A percentile compares a stretch with the other conserved stretches of the same genome.
Conservation (phyloP, 495 filamentous ascomycete species). For the Wilcoxina mikolae region DNA sequence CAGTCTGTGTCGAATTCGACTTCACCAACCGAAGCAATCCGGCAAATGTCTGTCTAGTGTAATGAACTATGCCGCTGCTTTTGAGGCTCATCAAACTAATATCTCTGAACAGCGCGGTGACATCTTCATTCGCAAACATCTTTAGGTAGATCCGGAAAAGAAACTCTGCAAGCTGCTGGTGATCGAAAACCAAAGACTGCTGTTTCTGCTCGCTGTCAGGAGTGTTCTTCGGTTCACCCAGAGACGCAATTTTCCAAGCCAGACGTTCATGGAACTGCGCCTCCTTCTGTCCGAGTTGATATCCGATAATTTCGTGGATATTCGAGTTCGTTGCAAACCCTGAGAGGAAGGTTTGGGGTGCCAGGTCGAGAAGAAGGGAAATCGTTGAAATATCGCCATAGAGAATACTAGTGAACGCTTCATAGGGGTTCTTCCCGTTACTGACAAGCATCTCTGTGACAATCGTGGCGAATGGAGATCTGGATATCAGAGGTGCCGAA, state of each 20-base stretch:
- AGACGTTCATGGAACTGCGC: conserved; percentile 13
- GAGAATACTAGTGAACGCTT: conserved; percentile 29
- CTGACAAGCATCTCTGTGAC: conserved; percentile 34
- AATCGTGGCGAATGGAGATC: conserved; percentile 32
- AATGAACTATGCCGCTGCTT: conserved; percentile 19
- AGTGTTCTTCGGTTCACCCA: background rate
- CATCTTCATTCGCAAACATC: conserved; percentile 34
- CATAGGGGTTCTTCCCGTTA: conserved; percentile 8
- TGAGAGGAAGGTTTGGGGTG: conserved; percentile 39
- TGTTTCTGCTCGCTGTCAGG: background rate
- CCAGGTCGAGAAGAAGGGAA: conserved; percentile 35
- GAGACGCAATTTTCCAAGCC: conserved; percentile 21
- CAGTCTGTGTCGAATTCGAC: conserved; percentile 10
- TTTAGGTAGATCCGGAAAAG: conserved; percentile 31
- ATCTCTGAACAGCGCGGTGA: background rate
- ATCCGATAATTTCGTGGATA: conserved; percentile 24
- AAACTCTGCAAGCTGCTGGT: conserved; percentile 28
- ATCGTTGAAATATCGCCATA: conserved; percentile 35
- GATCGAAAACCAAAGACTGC: conserved; percentile 15
- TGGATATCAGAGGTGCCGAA: conserved; percentile 34
- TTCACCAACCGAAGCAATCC: conserved; percentile 29
- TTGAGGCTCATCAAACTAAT: background rate
- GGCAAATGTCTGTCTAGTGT: conserved; percentile 34
- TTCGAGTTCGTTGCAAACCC: conserved; percentile 31
- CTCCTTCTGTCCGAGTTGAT: conserved; percentile 8